Conservation (phyloP, 2,329 filamentous ascomycete species). For the Aspergillus cejpii region DNA sequence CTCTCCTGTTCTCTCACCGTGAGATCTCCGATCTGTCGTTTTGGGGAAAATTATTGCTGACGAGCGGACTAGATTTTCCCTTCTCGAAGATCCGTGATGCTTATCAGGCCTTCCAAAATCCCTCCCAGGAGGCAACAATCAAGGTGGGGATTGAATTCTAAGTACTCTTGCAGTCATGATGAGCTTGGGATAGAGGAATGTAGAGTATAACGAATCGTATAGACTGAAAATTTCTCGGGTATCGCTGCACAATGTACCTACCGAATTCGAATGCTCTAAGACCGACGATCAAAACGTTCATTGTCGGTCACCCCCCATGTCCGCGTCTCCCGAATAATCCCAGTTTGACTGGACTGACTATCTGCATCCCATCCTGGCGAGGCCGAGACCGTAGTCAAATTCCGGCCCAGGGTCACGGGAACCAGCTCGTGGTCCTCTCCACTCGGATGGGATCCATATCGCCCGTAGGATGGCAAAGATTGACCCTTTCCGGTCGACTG, state of each 20-base stretch:
- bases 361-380: conserved; percentile 11
- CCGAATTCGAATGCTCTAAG: too few species aligned
- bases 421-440: conserved; percentile 4
- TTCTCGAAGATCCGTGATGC: neutral
- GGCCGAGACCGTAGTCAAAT: conserved; percentile 10
- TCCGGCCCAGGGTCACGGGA: conserved; percentile 3
- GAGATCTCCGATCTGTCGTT: neutral
- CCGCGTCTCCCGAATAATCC: conserved; percentile 14
- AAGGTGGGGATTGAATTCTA: neutral
- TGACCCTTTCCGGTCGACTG: conserved; percentile 4
- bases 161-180: too few species aligned
- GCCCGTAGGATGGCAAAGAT: neutral
- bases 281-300: neutral
- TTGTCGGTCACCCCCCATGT: conserved; percentile 12
- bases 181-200: too few species aligned
- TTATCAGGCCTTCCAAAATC: neutral
- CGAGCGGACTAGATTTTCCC: too few species aligned
- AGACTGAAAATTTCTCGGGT: too few species aligned
- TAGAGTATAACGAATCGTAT: too few species aligned
- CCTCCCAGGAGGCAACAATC: neutral
- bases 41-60: neutral
- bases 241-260: too few species aligned
- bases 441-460: neutral
- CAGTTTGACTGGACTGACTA: conserved; percentile 16
- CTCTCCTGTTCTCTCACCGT: conserved; percentile 45